Evolutionary conservation across 2,329 filamentous ascomycete genomes (phyloP).

Genomic region (Dryadomyces quercivorus): DNA sequence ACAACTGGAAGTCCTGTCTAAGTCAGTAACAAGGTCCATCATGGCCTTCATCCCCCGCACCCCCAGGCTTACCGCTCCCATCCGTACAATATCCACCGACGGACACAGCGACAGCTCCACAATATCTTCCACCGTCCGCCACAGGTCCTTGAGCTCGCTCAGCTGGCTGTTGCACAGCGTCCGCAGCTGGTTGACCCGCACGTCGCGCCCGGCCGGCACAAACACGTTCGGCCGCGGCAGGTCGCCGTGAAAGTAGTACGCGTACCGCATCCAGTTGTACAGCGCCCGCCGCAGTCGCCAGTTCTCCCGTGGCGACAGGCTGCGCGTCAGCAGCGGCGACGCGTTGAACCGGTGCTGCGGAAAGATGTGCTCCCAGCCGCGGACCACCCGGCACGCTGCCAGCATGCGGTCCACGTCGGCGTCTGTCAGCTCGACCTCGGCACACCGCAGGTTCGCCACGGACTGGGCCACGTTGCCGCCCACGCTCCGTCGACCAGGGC

Average conservation of each 20-base stretch:
- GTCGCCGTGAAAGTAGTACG: constrained; percentile 37
- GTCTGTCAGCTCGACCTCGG: constrained; percentile 11
- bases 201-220: constrained; percentile 17
- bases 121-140: constrained; percentile 30
- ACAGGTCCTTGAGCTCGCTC: constrained; percentile 31
- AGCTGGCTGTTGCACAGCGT: constrained; percentile 29
- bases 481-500: not conserved
- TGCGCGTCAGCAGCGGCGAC: constrained; percentile 29
- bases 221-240: constrained; percentile 16
- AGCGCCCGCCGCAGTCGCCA: constrained; percentile 36
- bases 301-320: constrained; percentile 28
- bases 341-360: constrained; percentile 26
- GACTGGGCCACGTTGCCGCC: not conserved
- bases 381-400: constrained; percentile 20
- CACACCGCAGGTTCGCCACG: constrained; percentile 2
- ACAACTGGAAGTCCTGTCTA: constrained; percentile 13
- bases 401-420: constrained; percentile 19
- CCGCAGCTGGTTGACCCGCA: constrained; percentile 31
- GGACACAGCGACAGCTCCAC: constrained; percentile 34
- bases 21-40: not conserved
- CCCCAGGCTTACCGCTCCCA: constrained; percentile 22
- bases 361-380: constrained; percentile 27
- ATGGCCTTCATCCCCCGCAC: too few species aligned
- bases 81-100: constrained; percentile 25
- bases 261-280: constrained; percentile 43